Percentiles rank a stretch among this genome's conserved stretches.
These are phyloP conservation scores for Rhodamnia rubescens DNA, from an alignment of 345 rosid species.

Conservation along the genomic window DNA sequence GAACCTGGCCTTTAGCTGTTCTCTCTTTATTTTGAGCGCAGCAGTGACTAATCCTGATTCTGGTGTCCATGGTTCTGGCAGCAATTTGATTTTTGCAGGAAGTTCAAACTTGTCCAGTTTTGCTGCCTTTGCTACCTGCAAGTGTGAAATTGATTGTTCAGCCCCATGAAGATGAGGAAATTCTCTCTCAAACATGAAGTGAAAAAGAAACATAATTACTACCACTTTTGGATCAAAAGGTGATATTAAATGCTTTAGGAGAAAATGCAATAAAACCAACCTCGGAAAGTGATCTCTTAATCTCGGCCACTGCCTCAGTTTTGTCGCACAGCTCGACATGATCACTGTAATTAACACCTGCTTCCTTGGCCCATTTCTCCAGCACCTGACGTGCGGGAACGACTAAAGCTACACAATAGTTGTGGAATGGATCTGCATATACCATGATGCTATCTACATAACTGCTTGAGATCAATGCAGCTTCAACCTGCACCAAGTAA, in stretches of 20 bases:
- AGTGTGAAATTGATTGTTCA: neutral
- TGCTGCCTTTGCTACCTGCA: slow-evolving; percentile 58
- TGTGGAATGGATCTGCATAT: slow-evolving; percentile 46
- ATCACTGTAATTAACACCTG: slow-evolving; percentile 29
- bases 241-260: neutral
- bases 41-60: slow-evolving; percentile 68
- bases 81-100: slow-evolving; percentile 65
- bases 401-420: slow-evolving; percentile 63
- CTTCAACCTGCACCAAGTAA: slow-evolving; percentile 55
- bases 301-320: slow-evolving; percentile 50
- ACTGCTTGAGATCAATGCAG: slow-evolving; percentile 41
- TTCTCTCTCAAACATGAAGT: neutral
- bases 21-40: slow-evolving; percentile 69
- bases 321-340: slow-evolving; percentile 53
- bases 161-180: neutral
- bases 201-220: neutral
- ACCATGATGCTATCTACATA: slow-evolving; percentile 57
- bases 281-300: slow-evolving; percentile 54
- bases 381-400: slow-evolving; percentile 49
- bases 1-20: slow-evolving; percentile 51
- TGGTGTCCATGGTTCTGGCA: slow-evolving; percentile 79
- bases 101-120: slow-evolving; percentile 65
- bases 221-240: neutral
- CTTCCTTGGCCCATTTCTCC: slow-evolving; percentile 66
- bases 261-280: slow-evolving; percentile 17